Evolutionary conservation across 768 basidiomycete genomes (phyloP), one percentile per base, ranked within the genome.

Genomic region (Hypholoma fasciculare): DNA sequence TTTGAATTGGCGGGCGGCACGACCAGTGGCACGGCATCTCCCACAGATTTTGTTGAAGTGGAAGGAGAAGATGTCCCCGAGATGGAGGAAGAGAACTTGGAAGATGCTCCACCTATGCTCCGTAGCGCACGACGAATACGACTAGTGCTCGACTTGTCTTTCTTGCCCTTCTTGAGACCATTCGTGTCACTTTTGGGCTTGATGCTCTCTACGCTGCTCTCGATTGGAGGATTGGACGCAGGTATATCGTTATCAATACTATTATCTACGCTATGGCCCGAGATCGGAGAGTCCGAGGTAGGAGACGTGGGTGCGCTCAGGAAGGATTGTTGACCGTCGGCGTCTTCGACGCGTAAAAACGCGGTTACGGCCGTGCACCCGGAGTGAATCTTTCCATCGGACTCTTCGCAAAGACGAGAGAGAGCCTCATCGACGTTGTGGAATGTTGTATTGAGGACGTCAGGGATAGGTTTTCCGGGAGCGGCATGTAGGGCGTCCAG

Each of bases 331-430:
- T 76, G 76, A 36, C 92, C 92, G 14, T 87, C 77, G 1, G 76
- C 78, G 63, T 94, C 94, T 74, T 99, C 97, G 58, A 98, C 74
- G 13, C 97, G 90, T 52, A 99, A 82, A 74, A 98, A 96, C 2
- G 94, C 94, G 26, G 92, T 95, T 37, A 97, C 97, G 4, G 93
- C 97, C 4, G 97, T 99, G 69, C 96, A 98, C 1, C 97, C 97
- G 7, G 93, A 95, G 66, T 96, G 94, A 49, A 96, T 95, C 72
- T 92, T 94, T 63, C 93, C 94, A 40, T 92, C 89, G 6, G 90
- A 90, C 62, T 90, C 86, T 67, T 91, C 90, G 54, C 94, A 88
- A 67, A 98, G 86, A 48, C 80, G 83, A 16, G 94, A 95, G 34
- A 99, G 82, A 57, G 82, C 80, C 48, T 76, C 81, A 68, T 99